Percentiles rank a stretch among this genome's conserved stretches.
Conservation (phyloP, 2,329 filamentous ascomycete species). For the Claviceps sp. region DNA sequence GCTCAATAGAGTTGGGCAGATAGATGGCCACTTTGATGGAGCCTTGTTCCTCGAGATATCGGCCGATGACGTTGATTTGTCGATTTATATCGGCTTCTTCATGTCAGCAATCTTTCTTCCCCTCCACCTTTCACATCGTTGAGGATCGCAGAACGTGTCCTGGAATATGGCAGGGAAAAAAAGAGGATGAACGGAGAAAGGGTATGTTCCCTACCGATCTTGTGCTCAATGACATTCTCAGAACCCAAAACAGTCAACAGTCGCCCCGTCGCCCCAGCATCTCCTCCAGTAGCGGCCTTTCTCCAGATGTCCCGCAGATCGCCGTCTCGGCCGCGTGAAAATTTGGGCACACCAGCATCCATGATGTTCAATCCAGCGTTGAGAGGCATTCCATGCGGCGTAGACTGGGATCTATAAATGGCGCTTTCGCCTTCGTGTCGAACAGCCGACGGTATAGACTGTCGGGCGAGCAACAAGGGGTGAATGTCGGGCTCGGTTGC, state of each 20-base stretch:
- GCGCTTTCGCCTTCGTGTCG: slow-evolving; percentile 77
- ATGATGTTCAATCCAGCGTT: slow-evolving; percentile 70
- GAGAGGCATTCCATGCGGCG: slow-evolving; percentile 73
- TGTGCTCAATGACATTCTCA: slow-evolving; percentile 60
- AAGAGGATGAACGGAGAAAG: not conserved
- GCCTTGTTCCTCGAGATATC: slow-evolving; percentile 56
- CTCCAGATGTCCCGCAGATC: slow-evolving; percentile 89
- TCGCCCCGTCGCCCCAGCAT: slow-evolving; percentile 54
- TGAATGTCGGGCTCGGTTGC: slow-evolving; percentile 78
- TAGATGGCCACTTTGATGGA: slow-evolving; percentile 75
- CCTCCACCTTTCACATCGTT: not conserved
- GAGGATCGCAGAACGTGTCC: not conserved
- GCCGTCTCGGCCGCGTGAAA: slow-evolving; percentile 70
- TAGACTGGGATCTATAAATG: slow-evolving; percentile 69
- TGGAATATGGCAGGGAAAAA: not conserved
- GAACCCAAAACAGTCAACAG: slow-evolving; percentile 70
- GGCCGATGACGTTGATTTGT: slow-evolving; percentile 79
- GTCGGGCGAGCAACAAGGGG: slow-evolving; percentile 77
- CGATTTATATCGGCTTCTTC: slow-evolving; percentile 54
- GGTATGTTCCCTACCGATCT: slow-evolving; percentile 31
- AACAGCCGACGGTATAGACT: slow-evolving; percentile 65
- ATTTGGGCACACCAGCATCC: slow-evolving; percentile 65
- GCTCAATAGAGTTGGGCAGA: slow-evolving; percentile 84
- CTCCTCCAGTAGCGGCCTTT: slow-evolving; percentile 49
- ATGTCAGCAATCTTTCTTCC: slow-evolving; percentile 4